Base-by-base conservation (phyloP, 2,329 filamentous ascomycete species). In the Colletotrichum truncatum region DNA sequence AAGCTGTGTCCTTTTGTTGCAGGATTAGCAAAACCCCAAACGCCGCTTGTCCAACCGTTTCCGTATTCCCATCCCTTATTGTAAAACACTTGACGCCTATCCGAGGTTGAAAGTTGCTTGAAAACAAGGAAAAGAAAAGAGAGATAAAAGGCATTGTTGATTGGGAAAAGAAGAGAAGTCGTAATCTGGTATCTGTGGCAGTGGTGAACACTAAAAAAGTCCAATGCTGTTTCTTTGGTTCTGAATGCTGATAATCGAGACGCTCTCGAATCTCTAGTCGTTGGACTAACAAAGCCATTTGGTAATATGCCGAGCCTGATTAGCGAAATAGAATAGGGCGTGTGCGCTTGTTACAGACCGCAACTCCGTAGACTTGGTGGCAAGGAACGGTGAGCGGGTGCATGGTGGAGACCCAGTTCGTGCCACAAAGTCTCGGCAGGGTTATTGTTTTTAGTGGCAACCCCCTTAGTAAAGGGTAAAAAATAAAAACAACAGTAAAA, bases 341-440 rank as follows among this genome's bases (percentile, higher is more conserved):
- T 48, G 23, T 28, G 34, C 12, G 23, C 12, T 30, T 54, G 51
- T 30, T 11, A 14, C 11, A 39, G 41, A 28, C 55, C 34, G 45
- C 55, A 59, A 51, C 23, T 39, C 30, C 30, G 39, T n/a, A n/a
- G n/a, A 34, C 12, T 32, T 21, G 6, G 28, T 30, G 51, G 38
- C 26, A 28, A 38, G 18, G 41, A 26, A 32, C 54, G 30, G 54
- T 21, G 38, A 16, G 38, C 16, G n/a, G n/a, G 32, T 4, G 32
- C n/a, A 14, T 18, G 16, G 38, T 58, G 41, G 30, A 45, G 43
- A 54, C 36, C 25, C 16, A 45, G 39, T 55, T 55, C 38, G 28
- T 38, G 45, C 63, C 43, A n/a, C 16, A 45, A 51, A 36, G 25
- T 54, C 49, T 38, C 39, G 25, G 38, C 39, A 56, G 52, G 52